Base-by-base conservation (phyloP, 108 stramenopile genomes). In the Thalassiosira profunda region DNA sequence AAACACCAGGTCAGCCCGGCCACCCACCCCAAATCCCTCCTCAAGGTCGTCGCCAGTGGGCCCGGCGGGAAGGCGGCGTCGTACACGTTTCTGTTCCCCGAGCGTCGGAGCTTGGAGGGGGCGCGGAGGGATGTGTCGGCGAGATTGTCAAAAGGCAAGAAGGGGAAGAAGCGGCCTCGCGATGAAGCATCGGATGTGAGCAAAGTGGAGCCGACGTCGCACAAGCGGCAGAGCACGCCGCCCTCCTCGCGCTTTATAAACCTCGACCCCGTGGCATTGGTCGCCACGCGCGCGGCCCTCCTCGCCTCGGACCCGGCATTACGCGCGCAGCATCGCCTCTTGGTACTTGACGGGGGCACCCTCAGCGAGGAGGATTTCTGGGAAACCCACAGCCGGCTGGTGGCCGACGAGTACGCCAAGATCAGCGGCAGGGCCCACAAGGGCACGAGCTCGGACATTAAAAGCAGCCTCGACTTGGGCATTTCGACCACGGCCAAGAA, bases 1-100 rank as follows among this genome's bases (percentile, higher is more conserved):
- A 95, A 95, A 67, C 94, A 95, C 79, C 94, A 95, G 81, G 91
- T 95, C 34, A 89, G 87, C 56, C 91, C 94, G 14, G 87, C 72
- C 26, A 63, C 60, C 11, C 85, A 92, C 76, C 89, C 94, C 20
- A 89, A 85, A 64, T 34, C 84, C n/a, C 46, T 95, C 34, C 70
- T 95, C 41, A 91, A 89, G 54, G 41, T 95, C 5, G 38, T 89
- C 14, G 33, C 35, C 31, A 31, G 29, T 34, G 41, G 40, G 28
- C 41, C 21, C 26, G 38, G 28, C 41, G 56, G 43, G 30, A 56
- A 64, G 43, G 77, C 72, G 37, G 72, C 58, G 38, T 81, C 82
- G 21, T 42, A 52, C 14, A 89, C 91, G 9, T 95, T 88, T 84
- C 70, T 74, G 59, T 86, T 95, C 23, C 46, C 81, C 2, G 74